A percentile compares a stretch with the other conserved stretches of the same genome.
Evolutionary conservation across 768 basidiomycete genomes (phyloP).

Genomic region (Kwoniella dejecticola): DNA sequence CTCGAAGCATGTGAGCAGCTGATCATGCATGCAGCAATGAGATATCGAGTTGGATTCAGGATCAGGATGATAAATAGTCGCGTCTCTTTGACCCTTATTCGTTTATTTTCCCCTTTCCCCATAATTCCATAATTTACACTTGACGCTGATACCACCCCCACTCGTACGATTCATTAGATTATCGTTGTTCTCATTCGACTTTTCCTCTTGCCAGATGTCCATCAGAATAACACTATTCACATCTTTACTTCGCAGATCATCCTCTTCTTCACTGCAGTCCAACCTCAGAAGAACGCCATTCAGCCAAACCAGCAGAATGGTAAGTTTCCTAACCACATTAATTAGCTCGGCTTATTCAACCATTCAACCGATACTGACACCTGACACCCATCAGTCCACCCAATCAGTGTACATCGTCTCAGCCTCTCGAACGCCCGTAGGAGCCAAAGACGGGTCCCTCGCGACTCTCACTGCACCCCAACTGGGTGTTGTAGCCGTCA

Average conservation of each 20-base stretch:
- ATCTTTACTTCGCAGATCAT: background rate
- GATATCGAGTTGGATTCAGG: too few species aligned
- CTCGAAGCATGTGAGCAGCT: too few species aligned
- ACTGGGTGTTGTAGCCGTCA: constrained; percentile 84
- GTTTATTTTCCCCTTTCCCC: background rate
- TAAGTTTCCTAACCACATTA: background rate
- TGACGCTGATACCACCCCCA: background rate
- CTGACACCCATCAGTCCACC: constrained; percentile 12
- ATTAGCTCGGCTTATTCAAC: background rate
- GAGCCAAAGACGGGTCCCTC: constrained; percentile 85
- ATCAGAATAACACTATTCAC: background rate
- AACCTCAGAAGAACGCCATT: too few species aligned
- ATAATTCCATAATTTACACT: constrained; percentile 1
- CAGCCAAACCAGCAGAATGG: too few species aligned
- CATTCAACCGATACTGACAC: too few species aligned
- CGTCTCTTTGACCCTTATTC: constrained; percentile 8
- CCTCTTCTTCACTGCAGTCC: too few species aligned
- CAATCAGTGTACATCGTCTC: constrained; percentile 68
- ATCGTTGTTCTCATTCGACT: background rate
- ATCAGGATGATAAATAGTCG: constrained; percentile 14
- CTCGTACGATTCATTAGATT: background rate
- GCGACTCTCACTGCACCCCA: constrained; percentile 87
- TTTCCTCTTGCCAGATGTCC: background rate
- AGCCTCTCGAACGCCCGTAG: constrained; percentile 90
- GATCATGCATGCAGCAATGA: too few species aligned